These are phyloP conservation scores for Taxillus chinensis DNA, from an alignment of 164 flowering plant species.

Conservation along the genomic window DNA sequence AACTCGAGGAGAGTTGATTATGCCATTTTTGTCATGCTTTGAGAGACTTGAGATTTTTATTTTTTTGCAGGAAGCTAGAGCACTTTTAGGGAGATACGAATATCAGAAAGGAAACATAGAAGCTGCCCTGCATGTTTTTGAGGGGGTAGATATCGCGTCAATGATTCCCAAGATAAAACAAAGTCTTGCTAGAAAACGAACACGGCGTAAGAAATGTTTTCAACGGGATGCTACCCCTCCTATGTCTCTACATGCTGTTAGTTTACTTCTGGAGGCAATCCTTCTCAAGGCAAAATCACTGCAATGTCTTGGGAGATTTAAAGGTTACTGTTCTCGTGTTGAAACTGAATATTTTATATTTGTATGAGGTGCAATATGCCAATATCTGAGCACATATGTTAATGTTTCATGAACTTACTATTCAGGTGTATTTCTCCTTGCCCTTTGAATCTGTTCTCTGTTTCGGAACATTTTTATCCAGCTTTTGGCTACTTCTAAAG, in stretches of 20 bases:
- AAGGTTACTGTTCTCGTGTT: background rate
- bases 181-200: background rate
- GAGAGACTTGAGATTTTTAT: background rate
- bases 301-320: constrained; percentile 1
- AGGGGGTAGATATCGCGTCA: background rate
- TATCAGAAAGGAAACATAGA: constrained; percentile 2
- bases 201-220: background rate
- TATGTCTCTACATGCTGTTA: background rate
- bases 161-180: background rate
- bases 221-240: constrained; percentile 1
- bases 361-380: too few species aligned
- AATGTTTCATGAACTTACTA: too few species aligned
- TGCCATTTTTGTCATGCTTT: too few species aligned
- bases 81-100: constrained; percentile 4
- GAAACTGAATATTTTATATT: background rate
- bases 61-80: constrained; percentile 3
- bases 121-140: constrained; percentile 4
- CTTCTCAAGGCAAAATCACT: constrained; percentile 2
- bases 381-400: too few species aligned
- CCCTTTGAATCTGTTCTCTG: too few species aligned
- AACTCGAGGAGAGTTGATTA: too few species aligned
- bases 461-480: too few species aligned
- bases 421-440: too few species aligned
- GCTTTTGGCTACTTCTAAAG: too few species aligned
- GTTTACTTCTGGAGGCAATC: constrained; percentile 1